phyloP scores from a whole-genome alignment of 2,329 filamentous ascomycete genomes.

The Podosphaera aphanis region DNA sequence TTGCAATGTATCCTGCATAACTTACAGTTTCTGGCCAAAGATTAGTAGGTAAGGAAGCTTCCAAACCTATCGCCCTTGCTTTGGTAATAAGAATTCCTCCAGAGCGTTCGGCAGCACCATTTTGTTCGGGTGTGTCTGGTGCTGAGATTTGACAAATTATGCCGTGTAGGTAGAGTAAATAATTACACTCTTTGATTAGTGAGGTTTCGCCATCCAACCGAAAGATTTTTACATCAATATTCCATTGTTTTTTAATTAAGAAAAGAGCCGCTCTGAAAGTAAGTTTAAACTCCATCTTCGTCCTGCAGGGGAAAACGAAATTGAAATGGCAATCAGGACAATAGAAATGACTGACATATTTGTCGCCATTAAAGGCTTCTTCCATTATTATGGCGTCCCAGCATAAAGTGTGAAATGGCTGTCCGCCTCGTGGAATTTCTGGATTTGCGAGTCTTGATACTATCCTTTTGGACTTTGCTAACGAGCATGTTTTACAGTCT shows the following conservation, averaged over 20 bases:
- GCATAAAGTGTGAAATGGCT: background rate
- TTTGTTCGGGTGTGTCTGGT: background rate
- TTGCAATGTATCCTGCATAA: too few relatives aligned
- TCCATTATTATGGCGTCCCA: background rate
- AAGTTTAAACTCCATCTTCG: background rate
- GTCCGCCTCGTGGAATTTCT: background rate
- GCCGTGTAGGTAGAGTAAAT: background rate
- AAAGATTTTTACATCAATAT: background rate
- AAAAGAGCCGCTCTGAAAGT: background rate
- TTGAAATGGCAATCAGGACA: background rate
- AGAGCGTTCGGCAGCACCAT: background rate
- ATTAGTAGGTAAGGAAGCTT: too few relatives aligned
- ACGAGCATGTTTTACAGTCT: background rate
- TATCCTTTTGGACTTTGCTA: background rate
- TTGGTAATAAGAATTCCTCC: too few relatives aligned
- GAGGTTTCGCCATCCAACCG: background rate
- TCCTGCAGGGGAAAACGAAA: background rate
- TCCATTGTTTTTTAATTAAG: background rate
- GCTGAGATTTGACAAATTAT: background rate
- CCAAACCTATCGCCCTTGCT: too few relatives aligned
- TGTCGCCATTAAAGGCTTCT: background rate
- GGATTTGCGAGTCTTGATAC: background rate
- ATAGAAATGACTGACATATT: background rate
- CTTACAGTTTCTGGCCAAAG: too few relatives aligned
- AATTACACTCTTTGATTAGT: background rate